These are phyloP conservation scores for Exophiala sp. DNA, from an alignment of 2,329 filamentous ascomycete species.

Conservation along the genomic window DNA sequence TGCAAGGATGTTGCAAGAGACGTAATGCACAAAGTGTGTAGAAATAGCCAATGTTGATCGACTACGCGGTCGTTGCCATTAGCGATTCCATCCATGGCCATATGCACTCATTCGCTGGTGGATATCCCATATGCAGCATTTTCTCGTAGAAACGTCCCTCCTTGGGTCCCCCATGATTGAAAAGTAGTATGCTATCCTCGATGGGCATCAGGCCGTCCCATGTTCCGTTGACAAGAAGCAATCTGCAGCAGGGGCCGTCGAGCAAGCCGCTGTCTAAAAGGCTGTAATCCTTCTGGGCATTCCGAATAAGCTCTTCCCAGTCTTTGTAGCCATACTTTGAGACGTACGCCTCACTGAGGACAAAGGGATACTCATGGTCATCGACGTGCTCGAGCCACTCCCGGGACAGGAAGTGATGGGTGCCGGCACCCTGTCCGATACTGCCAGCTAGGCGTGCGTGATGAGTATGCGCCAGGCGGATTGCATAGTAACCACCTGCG, in stretches of 20 bases:
- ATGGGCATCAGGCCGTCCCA: slow-evolving; percentile 65
- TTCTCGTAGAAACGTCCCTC: slow-evolving; percentile 62
- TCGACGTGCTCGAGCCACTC: slow-evolving; percentile 62
- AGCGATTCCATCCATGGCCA: slow-evolving; percentile 28
- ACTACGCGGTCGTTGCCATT: slow-evolving; percentile 18
- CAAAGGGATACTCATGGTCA: slow-evolving; percentile 65
- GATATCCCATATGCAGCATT: slow-evolving; percentile 66
- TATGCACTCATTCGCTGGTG: slow-evolving; percentile 33
- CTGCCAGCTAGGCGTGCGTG: slow-evolving; percentile 50
- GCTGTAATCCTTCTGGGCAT: slow-evolving; percentile 60
- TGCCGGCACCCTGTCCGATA: slow-evolving; percentile 62
- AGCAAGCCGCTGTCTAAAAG: slow-evolving; percentile 59
- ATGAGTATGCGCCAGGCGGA: slow-evolving; percentile 67
- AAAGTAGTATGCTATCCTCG: slow-evolving; percentile 63
- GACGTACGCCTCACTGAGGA: slow-evolving; percentile 53
- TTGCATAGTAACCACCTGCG: slow-evolving; percentile 65
- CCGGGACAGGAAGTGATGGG: slow-evolving; percentile 58
- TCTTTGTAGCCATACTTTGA: slow-evolving; percentile 60
- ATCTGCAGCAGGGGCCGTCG: slow-evolving; percentile 52
- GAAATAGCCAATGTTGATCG: background rate
- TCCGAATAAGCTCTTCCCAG: slow-evolving; percentile 54
- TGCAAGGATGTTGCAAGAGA: background rate
- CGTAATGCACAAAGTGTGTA: too few species aligned
- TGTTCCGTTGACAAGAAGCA: slow-evolving; percentile 62
- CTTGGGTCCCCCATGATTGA: slow-evolving; percentile 63